Evolutionary conservation across 805 yeast species (phyloP).

Genomic region (Schwanniomyces pseudopolymorphus): DNA sequence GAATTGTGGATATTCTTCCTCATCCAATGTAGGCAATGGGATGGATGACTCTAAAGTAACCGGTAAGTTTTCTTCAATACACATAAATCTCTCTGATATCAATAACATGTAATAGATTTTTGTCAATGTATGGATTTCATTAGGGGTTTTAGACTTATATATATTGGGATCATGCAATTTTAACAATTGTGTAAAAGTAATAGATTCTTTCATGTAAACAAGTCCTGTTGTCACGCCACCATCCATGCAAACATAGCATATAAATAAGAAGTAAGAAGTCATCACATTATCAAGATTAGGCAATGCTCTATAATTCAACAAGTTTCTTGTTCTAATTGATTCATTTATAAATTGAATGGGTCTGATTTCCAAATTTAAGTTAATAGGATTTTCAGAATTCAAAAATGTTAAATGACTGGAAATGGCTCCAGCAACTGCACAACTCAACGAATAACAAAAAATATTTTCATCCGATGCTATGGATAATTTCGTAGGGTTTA

Average conservation of each 20-base stretch:
- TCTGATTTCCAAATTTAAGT: not conserved
- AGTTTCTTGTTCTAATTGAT: conserved; percentile 25
- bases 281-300: conserved; percentile 30
- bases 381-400: conserved; percentile 8
- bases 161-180: conserved; percentile 31
- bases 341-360: conserved; percentile 21
- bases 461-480: not conserved
- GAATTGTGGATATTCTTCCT: conserved; percentile 34
- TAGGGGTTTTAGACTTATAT: conserved; percentile 17
- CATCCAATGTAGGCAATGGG: conserved; percentile 32
- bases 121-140: conserved; percentile 35
- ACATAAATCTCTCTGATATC: conserved; percentile 39
- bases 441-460: conserved; percentile 24
- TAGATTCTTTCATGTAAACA: conserved; percentile 36
- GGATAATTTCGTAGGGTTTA: not conserved
- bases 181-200: conserved; percentile 36
- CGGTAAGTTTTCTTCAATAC: conserved; percentile 39
- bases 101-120: conserved; percentile 38
- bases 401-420: conserved; percentile 21
- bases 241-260: conserved; percentile 30
- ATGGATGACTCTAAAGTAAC: conserved; percentile 37
- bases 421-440: conserved; percentile 40
- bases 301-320: conserved; percentile 23
- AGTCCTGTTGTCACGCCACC: conserved; percentile 27
- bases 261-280: conserved; percentile 35